phyloP scores from a whole-genome alignment of 495 filamentous ascomycete genomes.

The Trichoderma asperelloides region DNA sequence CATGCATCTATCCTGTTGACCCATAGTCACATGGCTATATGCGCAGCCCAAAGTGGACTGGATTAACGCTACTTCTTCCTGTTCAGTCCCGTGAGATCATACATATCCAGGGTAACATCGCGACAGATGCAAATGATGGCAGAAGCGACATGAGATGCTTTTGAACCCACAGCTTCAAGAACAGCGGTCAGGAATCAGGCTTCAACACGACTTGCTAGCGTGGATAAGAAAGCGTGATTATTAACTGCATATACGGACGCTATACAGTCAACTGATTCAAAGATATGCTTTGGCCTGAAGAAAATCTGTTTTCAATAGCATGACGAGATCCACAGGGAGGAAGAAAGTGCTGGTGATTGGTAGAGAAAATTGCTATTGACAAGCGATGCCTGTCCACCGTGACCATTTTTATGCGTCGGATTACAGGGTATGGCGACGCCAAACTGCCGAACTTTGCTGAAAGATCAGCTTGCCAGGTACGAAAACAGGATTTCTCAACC shows the following conservation, averaged over 20 bases:
- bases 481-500: neutral
- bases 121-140: neutral
- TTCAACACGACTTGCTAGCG: neutral
- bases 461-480: neutral
- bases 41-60: neutral
- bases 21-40: neutral
- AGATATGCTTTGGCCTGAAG: neutral
- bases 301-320: neutral
- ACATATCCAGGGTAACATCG: neutral
- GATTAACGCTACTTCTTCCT: constrained; percentile 2
- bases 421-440: neutral
- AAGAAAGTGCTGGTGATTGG: neutral
- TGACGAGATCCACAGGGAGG: neutral
- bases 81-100: neutral
- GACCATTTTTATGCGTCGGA: neutral
- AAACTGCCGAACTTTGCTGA: neutral
- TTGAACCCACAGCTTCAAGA: neutral
- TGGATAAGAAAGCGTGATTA: neutral
- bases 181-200: neutral
- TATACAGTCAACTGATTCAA: no score
- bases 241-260: no score
- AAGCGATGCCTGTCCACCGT: no score
- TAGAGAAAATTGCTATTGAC: no score
- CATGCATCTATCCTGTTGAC: neutral
- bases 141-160: neutral